phyloP scores from a whole-genome alignment of 2,329 filamentous ascomycete species.

The Pseudocercospora cruenta region DNA sequence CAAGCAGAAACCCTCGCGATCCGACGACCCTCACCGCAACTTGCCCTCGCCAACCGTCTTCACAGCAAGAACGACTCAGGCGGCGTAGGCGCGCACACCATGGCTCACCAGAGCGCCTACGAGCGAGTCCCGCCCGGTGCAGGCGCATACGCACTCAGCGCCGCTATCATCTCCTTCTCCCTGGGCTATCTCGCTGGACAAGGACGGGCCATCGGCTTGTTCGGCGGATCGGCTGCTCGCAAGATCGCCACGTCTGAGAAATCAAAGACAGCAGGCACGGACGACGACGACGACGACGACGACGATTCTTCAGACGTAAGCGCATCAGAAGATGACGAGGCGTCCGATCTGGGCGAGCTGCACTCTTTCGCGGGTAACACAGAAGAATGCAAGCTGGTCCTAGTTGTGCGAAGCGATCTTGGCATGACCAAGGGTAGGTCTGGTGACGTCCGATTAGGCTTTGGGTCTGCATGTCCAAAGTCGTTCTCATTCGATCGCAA shows the following conservation, averaged over 20 bases:
- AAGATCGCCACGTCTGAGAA: conserved; percentile 4
- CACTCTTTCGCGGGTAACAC: conserved; percentile 52
- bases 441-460: not conserved
- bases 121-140: conserved; percentile 53
- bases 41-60: not conserved
- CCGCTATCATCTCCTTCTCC: conserved; percentile 72
- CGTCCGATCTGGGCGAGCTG: conserved; percentile 49
- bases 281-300: conserved; percentile 43
- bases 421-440: conserved; percentile 91
- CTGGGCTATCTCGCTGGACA: conserved; percentile 74
- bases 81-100: conserved; percentile 5
- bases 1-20: not conserved
- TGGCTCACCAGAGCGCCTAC: conserved; percentile 13
- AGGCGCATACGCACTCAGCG: conserved; percentile 68
- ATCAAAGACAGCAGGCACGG: not conserved
- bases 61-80: not conserved
- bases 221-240: conserved; percentile 55
- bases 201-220: conserved; percentile 71
- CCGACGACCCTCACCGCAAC: conserved; percentile 5
- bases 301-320: conserved; percentile 33
- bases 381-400: conserved; percentile 92
- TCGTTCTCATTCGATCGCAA: not conserved
- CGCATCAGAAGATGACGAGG: conserved; percentile 42
- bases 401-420: conserved; percentile 90
- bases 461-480: not conserved